Conservation (phyloP, 2,329 filamentous ascomycete genomes). For the Paracorniculantispora psalliotae region DNA sequence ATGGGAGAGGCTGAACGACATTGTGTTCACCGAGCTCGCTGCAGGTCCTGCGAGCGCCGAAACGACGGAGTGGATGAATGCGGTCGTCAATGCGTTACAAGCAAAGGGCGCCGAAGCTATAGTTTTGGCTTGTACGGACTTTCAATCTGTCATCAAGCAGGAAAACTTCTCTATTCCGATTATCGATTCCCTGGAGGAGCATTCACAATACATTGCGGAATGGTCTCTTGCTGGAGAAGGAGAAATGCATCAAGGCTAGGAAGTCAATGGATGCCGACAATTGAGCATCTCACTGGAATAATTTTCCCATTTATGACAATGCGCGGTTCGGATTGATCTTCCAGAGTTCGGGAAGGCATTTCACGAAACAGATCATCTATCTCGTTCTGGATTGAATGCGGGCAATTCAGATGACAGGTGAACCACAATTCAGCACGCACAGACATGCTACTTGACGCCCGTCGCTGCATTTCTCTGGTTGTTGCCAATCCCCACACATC, state of each 20-base stretch:
- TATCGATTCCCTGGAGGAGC: constrained; percentile 18
- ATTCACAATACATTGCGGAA: constrained; percentile 14
- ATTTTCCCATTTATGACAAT: too few relatives aligned
- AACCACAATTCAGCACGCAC: constrained; percentile 2
- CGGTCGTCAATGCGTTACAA: constrained; percentile 7
- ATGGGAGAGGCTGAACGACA: background rate
- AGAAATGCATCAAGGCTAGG: too few relatives aligned
- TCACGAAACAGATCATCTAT: background rate
- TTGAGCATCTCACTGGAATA: too few relatives aligned
- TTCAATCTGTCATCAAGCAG: constrained; percentile 16
- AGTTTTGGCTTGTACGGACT: constrained; percentile 17
- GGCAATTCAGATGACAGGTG: background rate
- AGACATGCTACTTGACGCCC: background rate
- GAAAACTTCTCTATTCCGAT: constrained; percentile 14
- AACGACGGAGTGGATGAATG: background rate
- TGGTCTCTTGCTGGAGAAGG: background rate
- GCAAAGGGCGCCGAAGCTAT: constrained; percentile 15
- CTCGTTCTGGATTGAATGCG: background rate
- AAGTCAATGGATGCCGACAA: too few relatives aligned
- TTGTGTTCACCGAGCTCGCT: background rate
- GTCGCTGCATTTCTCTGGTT: background rate
- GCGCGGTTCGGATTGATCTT: background rate
- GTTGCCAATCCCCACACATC: background rate
- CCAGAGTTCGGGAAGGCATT: background rate
- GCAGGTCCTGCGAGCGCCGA: background rate